These are phyloP conservation scores for Hippophae tibetana DNA, from an alignment of 306 rosid species.

Conservation along the genomic window DNA sequence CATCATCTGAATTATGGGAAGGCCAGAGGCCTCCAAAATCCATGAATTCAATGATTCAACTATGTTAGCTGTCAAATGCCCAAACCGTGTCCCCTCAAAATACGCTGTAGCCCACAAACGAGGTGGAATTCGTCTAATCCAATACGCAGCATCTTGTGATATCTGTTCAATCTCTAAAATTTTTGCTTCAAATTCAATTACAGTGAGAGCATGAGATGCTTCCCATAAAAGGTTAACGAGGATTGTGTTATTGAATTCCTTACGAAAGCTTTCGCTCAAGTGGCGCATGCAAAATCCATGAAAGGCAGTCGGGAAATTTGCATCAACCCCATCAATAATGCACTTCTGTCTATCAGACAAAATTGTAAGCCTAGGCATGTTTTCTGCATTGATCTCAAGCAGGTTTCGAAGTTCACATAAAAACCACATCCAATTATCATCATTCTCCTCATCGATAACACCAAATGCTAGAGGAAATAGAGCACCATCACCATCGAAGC, in stretches of 20 bases:
- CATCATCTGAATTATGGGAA: constrained; percentile 85
- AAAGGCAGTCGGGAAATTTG: constrained; percentile 74
- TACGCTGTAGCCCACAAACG: constrained; percentile 81
- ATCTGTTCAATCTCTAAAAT: constrained; percentile 59
- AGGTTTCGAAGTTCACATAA: constrained; percentile 70
- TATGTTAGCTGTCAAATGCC: constrained; percentile 67
- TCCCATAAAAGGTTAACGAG: constrained; percentile 75
- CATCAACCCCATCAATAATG: constrained; percentile 72
- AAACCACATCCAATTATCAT: constrained; percentile 90
- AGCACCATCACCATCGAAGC: constrained; percentile 75
- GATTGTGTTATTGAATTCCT: constrained; percentile 68
- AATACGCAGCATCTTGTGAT: constrained; percentile 76
- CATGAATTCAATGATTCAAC: constrained; percentile 61
- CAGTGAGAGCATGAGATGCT: constrained; percentile 70
- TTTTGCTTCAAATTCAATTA: constrained; percentile 68
- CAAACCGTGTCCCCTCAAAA: constrained; percentile 77
- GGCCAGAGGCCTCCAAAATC: constrained; percentile 79
- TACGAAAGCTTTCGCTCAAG: constrained; percentile 74
- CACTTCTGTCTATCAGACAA: constrained; percentile 78
- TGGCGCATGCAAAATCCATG: constrained; percentile 91
- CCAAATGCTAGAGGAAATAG: constrained; percentile 84
- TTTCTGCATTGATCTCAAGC: constrained; percentile 73
- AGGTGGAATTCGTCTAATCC: constrained; percentile 73
- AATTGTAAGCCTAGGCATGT: constrained; percentile 88
- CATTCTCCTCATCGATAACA: constrained; percentile 81